Percentiles rank a stretch among this genome's conserved stretches.
Evolutionary conservation across 768 basidiomycete genomes (phyloP).

Genomic region (Sporobolomyces phaffii): DNA sequence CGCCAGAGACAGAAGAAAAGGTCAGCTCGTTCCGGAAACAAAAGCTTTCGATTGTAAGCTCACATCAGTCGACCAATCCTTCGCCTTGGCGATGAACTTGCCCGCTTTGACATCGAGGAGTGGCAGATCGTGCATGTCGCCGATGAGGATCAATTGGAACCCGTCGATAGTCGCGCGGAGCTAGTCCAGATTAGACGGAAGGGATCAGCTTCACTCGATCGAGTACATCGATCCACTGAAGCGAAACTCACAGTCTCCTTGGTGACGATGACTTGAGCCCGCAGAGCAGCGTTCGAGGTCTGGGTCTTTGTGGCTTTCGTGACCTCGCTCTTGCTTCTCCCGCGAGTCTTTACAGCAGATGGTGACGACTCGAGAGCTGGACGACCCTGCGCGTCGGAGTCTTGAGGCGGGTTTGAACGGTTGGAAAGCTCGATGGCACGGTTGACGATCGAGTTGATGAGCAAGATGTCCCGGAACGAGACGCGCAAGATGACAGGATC

Average conservation of each 20-base stretch:
- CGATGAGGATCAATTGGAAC: conserved; percentile 85
- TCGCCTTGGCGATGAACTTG: conserved; percentile 71
- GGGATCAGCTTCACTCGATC: background rate
- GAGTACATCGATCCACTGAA: background rate
- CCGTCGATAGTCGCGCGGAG: conserved; percentile 68
- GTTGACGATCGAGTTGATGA: conserved; percentile 79
- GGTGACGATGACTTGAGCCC: conserved; percentile 35
- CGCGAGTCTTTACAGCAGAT: conserved; percentile 1
- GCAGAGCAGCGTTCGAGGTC: conserved; percentile 6
- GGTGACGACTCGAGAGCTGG: background rate
- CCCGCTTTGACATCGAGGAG: conserved; percentile 82
- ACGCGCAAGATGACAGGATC: conserved; percentile 85
- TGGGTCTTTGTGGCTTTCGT: conserved; percentile 2
- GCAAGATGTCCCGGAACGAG: conserved; percentile 87
- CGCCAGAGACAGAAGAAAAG: background rate
- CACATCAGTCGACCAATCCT: conserved; percentile 93
- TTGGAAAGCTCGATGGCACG: conserved; percentile 74
- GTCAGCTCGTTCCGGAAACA: background rate
- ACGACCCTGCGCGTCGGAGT: background rate
- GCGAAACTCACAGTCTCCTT: conserved; percentile 30
- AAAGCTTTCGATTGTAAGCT: no score
- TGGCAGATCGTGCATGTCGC: conserved; percentile 90
- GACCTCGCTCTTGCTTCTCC: conserved; percentile 22
- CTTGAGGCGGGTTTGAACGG: conserved; percentile 5
- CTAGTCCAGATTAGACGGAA: background rate